Evolutionary conservation across 1,284 basidiomycete species (phyloP), one percentile per base, ranked within the genome.

Genomic region (Porogramme epimiltina): DNA sequence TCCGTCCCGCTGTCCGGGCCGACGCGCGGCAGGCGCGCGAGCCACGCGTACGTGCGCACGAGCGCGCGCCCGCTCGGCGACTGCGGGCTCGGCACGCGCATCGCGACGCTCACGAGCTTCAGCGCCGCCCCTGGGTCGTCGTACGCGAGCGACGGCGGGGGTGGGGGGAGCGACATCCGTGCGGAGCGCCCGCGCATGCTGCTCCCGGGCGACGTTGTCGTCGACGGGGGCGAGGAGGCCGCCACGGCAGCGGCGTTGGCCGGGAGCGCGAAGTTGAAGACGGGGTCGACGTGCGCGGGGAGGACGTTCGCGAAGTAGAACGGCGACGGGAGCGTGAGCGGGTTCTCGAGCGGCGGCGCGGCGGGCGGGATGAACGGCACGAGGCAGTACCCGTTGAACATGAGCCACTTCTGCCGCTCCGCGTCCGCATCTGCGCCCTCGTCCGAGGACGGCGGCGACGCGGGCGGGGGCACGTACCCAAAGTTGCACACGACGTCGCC

Each of bases 401-500:
- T 62, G n/a, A 91, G 73, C 89, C 89, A 91, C 48, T 58, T 57
- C 52, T 66, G 64, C 40, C 59, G 47, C 6, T 61, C 52, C 33
- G 43, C 54, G 18, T 47, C 52, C 5, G 28, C 38, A 18, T 31
- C 42, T 2, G 33, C 39, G 34, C 45, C 34, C 28, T 44, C 49
- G 0, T 78, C 72, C 4, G 42, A 24, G 2, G 47, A 34, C 20
- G 26, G 49, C 26, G 49, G 48, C 37, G 48, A 43, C n/a, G 72
- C 57, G 18, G 61, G 62, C 11, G 66, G 64, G 0, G 76, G 74
- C 0, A 91, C 75, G 61, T 82, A 89, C 6, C 89, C 89, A 45
- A 91, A 74, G 65, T 91, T 91, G 66, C 85, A 89, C 20, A 91
- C 77, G 36, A 90, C 68, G 62, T 91, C 89, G 2, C 89, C 89